Evolutionary conservation across 2,329 filamentous ascomycete genomes (phyloP).

Genomic region (Stagonosporopsis vannaccii): DNA sequence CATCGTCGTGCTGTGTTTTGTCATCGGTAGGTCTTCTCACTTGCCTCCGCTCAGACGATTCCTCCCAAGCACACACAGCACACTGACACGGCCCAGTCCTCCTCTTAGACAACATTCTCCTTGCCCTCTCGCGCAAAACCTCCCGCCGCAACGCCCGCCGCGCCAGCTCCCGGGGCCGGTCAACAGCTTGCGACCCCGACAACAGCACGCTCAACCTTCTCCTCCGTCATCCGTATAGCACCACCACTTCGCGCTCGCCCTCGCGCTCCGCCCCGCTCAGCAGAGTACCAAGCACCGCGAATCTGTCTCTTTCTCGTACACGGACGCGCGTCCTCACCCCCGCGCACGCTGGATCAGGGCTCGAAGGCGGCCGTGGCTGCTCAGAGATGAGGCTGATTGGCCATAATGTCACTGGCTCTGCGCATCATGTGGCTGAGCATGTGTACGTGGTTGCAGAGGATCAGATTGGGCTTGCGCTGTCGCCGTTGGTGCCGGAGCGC

Average conservation of each 20-base stretch:
- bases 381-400: neutral
- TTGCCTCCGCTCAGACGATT: too few relatives aligned
- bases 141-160: slow-evolving; percentile 15
- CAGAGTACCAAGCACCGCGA: slow-evolving; percentile 2
- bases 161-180: slow-evolving; percentile 14
- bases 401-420: neutral
- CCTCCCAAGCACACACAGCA: neutral
- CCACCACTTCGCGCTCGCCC: slow-evolving; percentile 4
- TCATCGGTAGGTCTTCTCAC: slow-evolving; percentile 17
- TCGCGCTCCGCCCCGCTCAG: slow-evolving; percentile 5
- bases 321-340: neutral
- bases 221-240: neutral
- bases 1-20: slow-evolving; percentile 30
- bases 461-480: slow-evolving; percentile 5
- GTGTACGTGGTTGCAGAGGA: neutral
- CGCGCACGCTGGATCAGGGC: neutral
- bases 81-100: slow-evolving; percentile 18
- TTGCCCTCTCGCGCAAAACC: slow-evolving; percentile 19
- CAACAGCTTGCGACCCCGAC: slow-evolving; percentile 5
- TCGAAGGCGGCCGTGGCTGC: neutral
- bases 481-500: neutral
- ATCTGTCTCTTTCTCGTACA: slow-evolving; percentile 1
- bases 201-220: slow-evolving; percentile 10
- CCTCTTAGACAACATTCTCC: slow-evolving; percentile 25
- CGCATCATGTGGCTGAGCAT: neutral